Evolutionary conservation across 495 filamentous ascomycete species (phyloP), one percentile per base, ranked within the genome.

Genomic region (Podospora comata): DNA sequence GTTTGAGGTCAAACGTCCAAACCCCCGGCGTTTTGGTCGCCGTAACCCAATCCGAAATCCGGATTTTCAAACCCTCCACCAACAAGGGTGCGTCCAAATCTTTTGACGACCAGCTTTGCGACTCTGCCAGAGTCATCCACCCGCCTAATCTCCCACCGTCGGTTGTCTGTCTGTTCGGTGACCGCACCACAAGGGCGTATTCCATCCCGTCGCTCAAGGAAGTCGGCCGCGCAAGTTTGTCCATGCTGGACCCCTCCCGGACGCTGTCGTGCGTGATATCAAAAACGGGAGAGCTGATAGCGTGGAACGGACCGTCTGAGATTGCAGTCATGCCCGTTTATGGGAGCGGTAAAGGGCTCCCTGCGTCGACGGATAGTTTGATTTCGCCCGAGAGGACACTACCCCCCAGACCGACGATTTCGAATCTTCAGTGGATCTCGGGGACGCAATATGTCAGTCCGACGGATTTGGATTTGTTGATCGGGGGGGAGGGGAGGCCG

Each of bases 391-490:
- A 89, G 68, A 85, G 89, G 72, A 84, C 16, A 82, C 90, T 18
- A 23, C 95, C 94, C 3, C 84, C 91, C 16, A 86, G 95, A 34
- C 96, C 95, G n/a, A 97, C 94, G 1, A 99, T 99, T 60, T 94
- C 91, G 9, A 97, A 95, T 70, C 75, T 99, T 23, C 92, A 97
- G 77, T 99, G 95, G 95, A 92, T 99, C 54, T 89, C 93, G 0
- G 96, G 95, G 1, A 97, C 96, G 15, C 94, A 97, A 77, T 91
- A 96, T 69, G 83, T 99, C 44, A 91, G 91, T 19, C 89, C 92
- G 16, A 82, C 89, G n/a, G 96, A 99, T 75, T 87, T 99, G 80
- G 95, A 98, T 71, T 76, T 96, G 7, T 78, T 98, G 48, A 95
- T 99, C 68, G 93, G 95, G 39, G 95, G 95, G 0, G 89, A 92